Base-by-base conservation (phyloP, 163 green algal species). In the Scenedesmus sp. region DNA sequence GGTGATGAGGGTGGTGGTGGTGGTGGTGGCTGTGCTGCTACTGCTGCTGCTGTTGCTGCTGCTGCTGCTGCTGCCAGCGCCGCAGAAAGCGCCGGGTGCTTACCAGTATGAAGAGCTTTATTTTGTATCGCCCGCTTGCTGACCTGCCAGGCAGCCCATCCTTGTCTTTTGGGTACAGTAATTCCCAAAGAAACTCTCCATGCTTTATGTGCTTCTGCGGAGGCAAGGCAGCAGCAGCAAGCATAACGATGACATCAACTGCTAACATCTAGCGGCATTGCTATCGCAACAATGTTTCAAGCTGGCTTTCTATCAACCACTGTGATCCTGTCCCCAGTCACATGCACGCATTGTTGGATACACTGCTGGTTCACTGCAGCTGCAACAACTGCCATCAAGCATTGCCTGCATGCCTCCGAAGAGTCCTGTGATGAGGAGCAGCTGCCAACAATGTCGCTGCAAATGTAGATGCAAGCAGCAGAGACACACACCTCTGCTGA, bases 51-150 rank as follows among this genome's bases (percentile, higher is more conserved):
- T 76, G 66, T 18, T 34, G 66, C 66, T 73, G 66, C 0, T 6
- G 18, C 66, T 34, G 66, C 66, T 34, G 57, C n/a, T 52, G 64
- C 23, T 90, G 56, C 16, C 34, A 46, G 34, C 34, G 34, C 34
- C 34, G 62, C 62, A 79, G 23, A 79, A 13, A 10, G 6, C 6
- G 62, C 23, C 4, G 54, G 0, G 10, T 9, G 18, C 89, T 20
- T 87, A 96, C 94, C 95, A 97, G 95, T 46, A 97, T 93, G 82
- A 93, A 97, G 12, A 96, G 93, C 85, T 95, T 94, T 26, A 98
- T 91, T 46, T 90, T 88, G 93, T 98, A 98, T 66, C 94, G 94
- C 4, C 96, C 96, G 83, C 20, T 93, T 10, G 92, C 70, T 1
- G 89, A 88, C 62, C 92, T 94, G 4, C 70, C 85, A 16, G 94